These are phyloP conservation scores for Pseudonitzschia pungens DNA, from an alignment of 108 stramenopile genomes.

Conservation along the genomic window DNA sequence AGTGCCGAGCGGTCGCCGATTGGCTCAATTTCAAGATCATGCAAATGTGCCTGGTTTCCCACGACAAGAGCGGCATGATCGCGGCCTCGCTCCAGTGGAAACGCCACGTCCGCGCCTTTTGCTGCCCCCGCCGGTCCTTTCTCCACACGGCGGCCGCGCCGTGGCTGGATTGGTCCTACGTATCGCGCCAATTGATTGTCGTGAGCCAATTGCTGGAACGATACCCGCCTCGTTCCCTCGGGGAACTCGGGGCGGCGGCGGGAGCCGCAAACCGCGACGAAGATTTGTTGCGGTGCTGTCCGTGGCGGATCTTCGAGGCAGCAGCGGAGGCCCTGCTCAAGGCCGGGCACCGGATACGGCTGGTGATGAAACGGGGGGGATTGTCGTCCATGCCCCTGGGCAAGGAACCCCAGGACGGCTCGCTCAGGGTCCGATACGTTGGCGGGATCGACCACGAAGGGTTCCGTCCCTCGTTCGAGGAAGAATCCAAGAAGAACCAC, in stretches of 20 bases:
- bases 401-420: constrained; percentile 7
- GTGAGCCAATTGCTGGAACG: constrained; percentile 51
- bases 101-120: constrained; percentile 49
- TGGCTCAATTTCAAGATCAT: constrained; percentile 71
- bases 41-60: constrained; percentile 39
- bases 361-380: background rate
- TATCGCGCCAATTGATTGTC: constrained; percentile 50
- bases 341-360: constrained; percentile 44
- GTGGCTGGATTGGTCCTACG: constrained; percentile 53
- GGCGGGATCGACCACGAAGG: constrained; percentile 54
- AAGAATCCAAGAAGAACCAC: constrained; percentile 54
- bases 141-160: background rate
- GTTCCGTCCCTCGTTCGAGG: constrained; percentile 42
- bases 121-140: constrained; percentile 33
- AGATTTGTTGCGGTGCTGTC: constrained; percentile 37
- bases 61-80: constrained; percentile 39
- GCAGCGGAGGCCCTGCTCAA: constrained; percentile 63
- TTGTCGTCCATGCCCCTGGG: background rate
- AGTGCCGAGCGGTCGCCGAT: constrained; percentile 71
- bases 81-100: constrained; percentile 64
- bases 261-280: constrained; percentile 27
- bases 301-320: constrained; percentile 64
- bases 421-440: constrained; percentile 41
- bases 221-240: constrained; percentile 35
- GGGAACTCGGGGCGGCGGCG: constrained; percentile 15